phyloP scores from a whole-genome alignment of 1,139 yeast species.

The Hyphopichia wangnamkhiaoensis region DNA sequence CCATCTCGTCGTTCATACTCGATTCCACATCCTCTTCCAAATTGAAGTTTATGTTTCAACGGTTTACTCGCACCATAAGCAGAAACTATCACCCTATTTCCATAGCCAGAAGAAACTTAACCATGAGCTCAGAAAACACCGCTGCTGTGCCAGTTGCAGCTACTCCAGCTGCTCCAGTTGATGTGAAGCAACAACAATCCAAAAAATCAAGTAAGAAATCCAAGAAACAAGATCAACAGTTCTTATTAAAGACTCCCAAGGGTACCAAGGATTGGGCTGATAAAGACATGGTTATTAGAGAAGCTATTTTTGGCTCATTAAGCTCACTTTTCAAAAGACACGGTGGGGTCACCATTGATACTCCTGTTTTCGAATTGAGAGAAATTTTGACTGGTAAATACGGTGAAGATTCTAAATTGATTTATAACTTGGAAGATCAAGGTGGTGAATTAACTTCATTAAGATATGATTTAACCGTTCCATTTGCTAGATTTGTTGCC shows the following conservation, averaged over 20 bases:
- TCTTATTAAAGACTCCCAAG: constrained; percentile 88
- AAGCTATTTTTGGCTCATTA: constrained; percentile 75
- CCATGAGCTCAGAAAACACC: constrained; percentile 9
- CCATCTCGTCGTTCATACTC: no score
- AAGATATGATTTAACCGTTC: constrained; percentile 95
- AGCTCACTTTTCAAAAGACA: constrained; percentile 83
- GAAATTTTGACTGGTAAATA: constrained; percentile 95
- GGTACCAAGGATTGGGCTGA: constrained; percentile 99
- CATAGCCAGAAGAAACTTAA: constrained; percentile 5
- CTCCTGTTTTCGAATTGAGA: constrained; percentile 94
- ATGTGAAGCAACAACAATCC: constrained; percentile 6
- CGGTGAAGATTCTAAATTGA: constrained; percentile 96
- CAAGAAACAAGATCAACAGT: constrained; percentile 45
- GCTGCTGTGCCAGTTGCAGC: constrained; percentile 14
- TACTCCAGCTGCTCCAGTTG: constrained; percentile 10
- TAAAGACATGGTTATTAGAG: constrained; percentile 92
- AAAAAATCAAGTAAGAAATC: constrained; percentile 27
- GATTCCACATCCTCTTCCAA: no score
- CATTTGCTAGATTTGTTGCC: constrained; percentile 95
- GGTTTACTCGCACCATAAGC: constrained; percentile 8
- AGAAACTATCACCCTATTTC: constrained; percentile 8
- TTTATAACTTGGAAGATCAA: constrained; percentile 94
- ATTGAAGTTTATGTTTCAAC: constrained; percentile 14
- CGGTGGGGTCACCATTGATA: constrained; percentile 97
- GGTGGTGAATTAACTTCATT: constrained; percentile 96